Evolutionary conservation across 768 basidiomycete species (phyloP).

Genomic region (Mycena filopes): DNA sequence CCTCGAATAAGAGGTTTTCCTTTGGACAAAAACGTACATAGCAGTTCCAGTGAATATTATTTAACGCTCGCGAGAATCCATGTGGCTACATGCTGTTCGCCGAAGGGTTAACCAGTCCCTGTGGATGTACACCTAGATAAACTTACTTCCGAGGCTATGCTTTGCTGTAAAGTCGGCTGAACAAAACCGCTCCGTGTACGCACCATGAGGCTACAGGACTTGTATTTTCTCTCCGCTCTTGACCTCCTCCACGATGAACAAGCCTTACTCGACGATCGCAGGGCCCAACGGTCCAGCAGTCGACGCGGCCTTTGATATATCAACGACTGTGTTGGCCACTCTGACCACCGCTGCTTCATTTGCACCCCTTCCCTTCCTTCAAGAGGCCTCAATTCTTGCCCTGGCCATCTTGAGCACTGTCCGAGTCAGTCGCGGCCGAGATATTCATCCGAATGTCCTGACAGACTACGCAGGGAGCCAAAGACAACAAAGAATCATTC

Average conservation of each 20-base stretch:
- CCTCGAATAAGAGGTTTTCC: background rate
- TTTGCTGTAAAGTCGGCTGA: too few species aligned
- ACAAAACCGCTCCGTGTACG: too few species aligned
- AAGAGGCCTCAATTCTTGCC: constrained; percentile 35
- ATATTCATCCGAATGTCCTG: background rate
- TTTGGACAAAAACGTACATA: constrained; percentile 1
- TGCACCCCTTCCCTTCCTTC: constrained; percentile 37
- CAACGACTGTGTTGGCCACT: constrained; percentile 35
- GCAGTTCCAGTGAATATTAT: background rate
- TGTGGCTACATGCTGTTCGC: too few species aligned
- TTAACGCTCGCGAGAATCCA: background rate
- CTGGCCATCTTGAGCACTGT: constrained; percentile 34
- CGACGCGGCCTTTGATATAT: constrained; percentile 30
- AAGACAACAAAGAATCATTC: constrained; percentile 39
- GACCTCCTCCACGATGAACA: background rate
- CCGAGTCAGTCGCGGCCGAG: constrained; percentile 19
- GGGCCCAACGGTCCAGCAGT: constrained; percentile 3
- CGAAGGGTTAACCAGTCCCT: too few species aligned
- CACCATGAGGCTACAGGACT: background rate
- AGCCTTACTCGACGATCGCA: background rate
- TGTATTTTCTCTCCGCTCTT: background rate
- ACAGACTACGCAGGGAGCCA: constrained; percentile 30
- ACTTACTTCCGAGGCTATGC: too few species aligned
- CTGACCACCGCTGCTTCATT: constrained; percentile 33
- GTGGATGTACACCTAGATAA: too few species aligned